Evolutionary conservation across 306 rosid genomes (phyloP).

Genomic region (Sindora glabra): DNA sequence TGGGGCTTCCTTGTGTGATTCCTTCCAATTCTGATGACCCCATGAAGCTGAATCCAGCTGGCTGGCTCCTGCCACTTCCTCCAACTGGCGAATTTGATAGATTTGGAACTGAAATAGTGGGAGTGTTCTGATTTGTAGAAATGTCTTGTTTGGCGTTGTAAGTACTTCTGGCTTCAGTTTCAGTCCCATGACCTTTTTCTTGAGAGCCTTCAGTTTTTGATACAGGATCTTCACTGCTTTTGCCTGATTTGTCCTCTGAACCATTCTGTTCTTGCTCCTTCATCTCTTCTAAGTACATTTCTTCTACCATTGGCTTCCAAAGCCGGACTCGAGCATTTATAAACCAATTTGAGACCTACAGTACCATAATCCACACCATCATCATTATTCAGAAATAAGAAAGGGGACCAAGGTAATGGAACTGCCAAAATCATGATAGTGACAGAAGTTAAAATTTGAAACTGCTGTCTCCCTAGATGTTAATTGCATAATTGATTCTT

Average conservation of each 20-base stretch:
- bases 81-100: conserved; percentile 50
- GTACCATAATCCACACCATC: neutral
- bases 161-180: conserved; percentile 33
- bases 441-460: too few species aligned
- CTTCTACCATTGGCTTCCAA: conserved; percentile 99
- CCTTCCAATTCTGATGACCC: conserved; percentile 85
- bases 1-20: conserved; percentile 80
- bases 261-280: conserved; percentile 70
- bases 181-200: conserved; percentile 27
- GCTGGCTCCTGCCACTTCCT: conserved; percentile 40
- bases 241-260: conserved; percentile 51
- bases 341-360: conserved; percentile 96
- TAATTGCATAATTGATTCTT: too few species aligned
- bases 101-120: conserved; percentile 36
- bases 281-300: conserved; percentile 81
- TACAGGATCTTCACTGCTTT: conserved; percentile 44
- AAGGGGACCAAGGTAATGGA: too few species aligned
- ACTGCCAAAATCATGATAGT: too few species aligned
- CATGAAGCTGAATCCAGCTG: conserved; percentile 65
- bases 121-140: conserved; percentile 23
- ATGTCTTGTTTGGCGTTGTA: conserved; percentile 51
- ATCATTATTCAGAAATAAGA: too few species aligned
- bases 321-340: conserved; percentile 93
- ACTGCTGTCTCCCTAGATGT: too few species aligned
- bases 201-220: conserved; percentile 41